Base-by-base conservation (phyloP, 2,329 filamentous ascomycete genomes). In the Botrytis sinoallii region DNA sequence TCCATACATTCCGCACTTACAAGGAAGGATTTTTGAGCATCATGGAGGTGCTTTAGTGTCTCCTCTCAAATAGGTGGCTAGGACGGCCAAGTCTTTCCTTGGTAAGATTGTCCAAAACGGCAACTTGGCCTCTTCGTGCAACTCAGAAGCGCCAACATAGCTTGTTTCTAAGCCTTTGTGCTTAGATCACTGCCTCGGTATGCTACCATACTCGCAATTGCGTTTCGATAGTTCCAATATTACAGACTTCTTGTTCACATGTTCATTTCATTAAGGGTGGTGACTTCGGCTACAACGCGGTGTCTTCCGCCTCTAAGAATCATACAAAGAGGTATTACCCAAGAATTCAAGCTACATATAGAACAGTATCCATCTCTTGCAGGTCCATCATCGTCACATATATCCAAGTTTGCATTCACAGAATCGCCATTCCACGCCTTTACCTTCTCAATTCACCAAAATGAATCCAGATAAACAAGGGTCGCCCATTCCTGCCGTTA, bases 381-480 rank as follows among this genome's bases (percentile, higher is more conserved):
- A 35, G 3, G 4, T n/a, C 14, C 6, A 57, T 40, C 25, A 9
- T 70, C 22, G n/a, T 35, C 16, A n/a, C 4, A 46, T 61, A 69
- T n/a, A 46, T 70, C 25, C 35, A 55, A 25, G 3, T 25, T n/a
- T 8, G 3, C 3, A 64, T 48, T 25, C 25, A 42, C 7, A 48
- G 10, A 20, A 55, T 68, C 25, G 14, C 25, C 18, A 10, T 38
- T n/a, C 7, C 3, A 18, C 20, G 22, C 10, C 32, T n/a, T 38
- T 38, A 18, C 8, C 14, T 22, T 22, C 57, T 18, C 32, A 9
- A 38, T 8, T 57, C 7, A 10, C 25, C 12, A 59, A 59, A 5
- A 72, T 72, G 70, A 42, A 42, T 67, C n/a, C 22, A 38, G 38
- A 57, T 22, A 72, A 67, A 5, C 46, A 67, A 44, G 35, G 32